Evolutionary conservation across 108 stramenopile genomes (phyloP), one percentile per base, ranked within the genome.

Genomic region (Cyclotella baltica): DNA sequence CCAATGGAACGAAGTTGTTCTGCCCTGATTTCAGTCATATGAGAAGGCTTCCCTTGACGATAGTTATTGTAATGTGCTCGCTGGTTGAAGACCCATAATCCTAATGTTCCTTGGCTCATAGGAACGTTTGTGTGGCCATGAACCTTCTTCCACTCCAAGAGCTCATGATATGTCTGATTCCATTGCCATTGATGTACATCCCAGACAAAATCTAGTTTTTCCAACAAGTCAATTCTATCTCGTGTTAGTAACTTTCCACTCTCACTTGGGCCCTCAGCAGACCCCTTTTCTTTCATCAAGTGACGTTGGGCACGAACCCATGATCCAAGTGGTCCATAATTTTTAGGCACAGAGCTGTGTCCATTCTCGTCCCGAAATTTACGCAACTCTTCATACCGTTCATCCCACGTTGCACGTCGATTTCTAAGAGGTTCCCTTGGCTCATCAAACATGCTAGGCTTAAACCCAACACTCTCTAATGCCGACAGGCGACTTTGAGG

Each of bases 231-330:
- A 20, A 83, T 62, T 46, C 77, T 66, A 3, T 83, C 77, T 37
- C 59, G 38, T 0, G 77, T 68, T 6, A 83, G 61, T 34, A 59
- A 37, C 22, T 72, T 67, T 11, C 50, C 70, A 19, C 66, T 50
- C 46, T 80, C 79, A 52, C 73, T 73, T 2, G 71, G 57, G 15
- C 67, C 67, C 0, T 66, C 78, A 18, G 48, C 62, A 8, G 74
- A 62, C 6, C 77, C 77, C 58, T 67, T 62, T 38, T 78, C 77
- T 59, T 78, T 83, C 75, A 67, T 78, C 33, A 73, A 23, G 67
- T 78, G 81, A 55, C 81, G 73, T 40, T 83, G 81, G 3, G 76
- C 73, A 35, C 80, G 73, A 27, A 83, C 81, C 81, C 75, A 83
- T 31, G 75, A 76, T 34, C 81, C 81, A 6, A 83, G 48, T 0